These are phyloP conservation scores for Corylus avellana DNA, from an alignment of 306 rosid species.

Conservation along the genomic window DNA sequence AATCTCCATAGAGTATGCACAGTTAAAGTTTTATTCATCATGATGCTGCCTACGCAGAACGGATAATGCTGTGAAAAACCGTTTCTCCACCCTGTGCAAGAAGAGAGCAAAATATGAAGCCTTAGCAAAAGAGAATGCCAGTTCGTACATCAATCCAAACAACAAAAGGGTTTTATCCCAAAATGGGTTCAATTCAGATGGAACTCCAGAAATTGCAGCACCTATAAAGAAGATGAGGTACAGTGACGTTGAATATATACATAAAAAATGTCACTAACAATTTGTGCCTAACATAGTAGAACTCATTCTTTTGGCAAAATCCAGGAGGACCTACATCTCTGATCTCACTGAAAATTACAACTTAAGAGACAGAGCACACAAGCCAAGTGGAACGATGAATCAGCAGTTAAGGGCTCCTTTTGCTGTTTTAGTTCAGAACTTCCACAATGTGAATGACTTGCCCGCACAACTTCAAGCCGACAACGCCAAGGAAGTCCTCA, in stretches of 20 bases:
- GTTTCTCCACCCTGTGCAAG: constrained; percentile 94
- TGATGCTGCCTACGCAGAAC: constrained; percentile 60
- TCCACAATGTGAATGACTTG: constrained; percentile 48
- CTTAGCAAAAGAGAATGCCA: constrained; percentile 77
- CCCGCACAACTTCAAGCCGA: constrained; percentile 47
- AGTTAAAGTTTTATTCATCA: constrained; percentile 8
- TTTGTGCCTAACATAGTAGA: constrained; percentile 14
- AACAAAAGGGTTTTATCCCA: constrained; percentile 65
- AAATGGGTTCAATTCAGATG: constrained; percentile 49
- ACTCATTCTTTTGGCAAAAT: constrained; percentile 25
- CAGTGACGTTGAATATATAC: constrained; percentile 12
- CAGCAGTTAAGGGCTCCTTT: constrained; percentile 77
- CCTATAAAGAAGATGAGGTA: constrained; percentile 76
- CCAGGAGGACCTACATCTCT: constrained; percentile 71
- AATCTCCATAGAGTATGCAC: not conserved
- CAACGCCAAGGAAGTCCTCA: constrained; percentile 41
- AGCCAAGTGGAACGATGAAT: constrained; percentile 47
- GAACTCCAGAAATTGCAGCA: constrained; percentile 49
- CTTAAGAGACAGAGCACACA: constrained; percentile 61
- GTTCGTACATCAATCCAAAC: constrained; percentile 63
- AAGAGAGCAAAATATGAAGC: constrained; percentile 98
- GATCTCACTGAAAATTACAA: constrained; percentile 51
- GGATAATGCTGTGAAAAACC: constrained; percentile 98
- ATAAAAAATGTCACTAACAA: constrained; percentile 17
- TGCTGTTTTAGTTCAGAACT: constrained; percentile 78